Evolutionary conservation across 2,329 filamentous ascomycete genomes (phyloP).

Genomic region (Diaporthe citri): DNA sequence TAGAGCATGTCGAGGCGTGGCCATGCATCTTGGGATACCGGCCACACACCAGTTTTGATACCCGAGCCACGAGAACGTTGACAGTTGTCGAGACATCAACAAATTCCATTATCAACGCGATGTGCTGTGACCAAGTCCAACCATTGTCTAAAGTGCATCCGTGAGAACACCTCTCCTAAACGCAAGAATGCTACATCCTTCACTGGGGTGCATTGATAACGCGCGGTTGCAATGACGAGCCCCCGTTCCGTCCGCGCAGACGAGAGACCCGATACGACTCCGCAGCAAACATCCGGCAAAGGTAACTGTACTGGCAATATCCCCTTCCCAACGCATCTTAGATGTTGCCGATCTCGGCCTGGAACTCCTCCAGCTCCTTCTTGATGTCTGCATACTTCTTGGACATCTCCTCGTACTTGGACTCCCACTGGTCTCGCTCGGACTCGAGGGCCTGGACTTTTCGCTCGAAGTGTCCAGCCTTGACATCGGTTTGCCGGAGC

Average conservation of each 20-base stretch:
- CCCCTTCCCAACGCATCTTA: conserved; percentile 59
- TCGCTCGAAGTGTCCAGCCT: conserved; percentile 98
- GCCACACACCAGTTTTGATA: conserved; percentile 34
- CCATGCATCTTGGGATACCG: neutral
- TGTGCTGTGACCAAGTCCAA: conserved; percentile 36
- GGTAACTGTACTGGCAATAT: conserved; percentile 24
- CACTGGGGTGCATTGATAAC: conserved; percentile 28
- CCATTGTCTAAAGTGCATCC: conserved; percentile 39
- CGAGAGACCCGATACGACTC: conserved; percentile 33
- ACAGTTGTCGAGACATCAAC: conserved; percentile 35
- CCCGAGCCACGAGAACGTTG: conserved; percentile 20
- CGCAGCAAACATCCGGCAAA: conserved; percentile 30
- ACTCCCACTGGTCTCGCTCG: conserved; percentile 93
- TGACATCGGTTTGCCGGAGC: conserved; percentile 98
- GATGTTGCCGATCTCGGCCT: conserved; percentile 92
- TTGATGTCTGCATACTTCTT: conserved; percentile 87
- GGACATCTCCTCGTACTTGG: conserved; percentile 97
- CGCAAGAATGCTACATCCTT: conserved; percentile 39
- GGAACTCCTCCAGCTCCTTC: conserved; percentile 93
- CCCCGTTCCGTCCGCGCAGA: conserved; percentile 23
- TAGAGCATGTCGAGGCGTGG: conserved; percentile 46
- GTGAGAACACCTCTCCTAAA: conserved; percentile 36
- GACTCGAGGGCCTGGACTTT: conserved; percentile 97
- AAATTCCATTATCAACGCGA: conserved; percentile 37
- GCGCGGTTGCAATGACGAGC: conserved; percentile 21